These are phyloP conservation scores for Paramecium octaurelia DNA, from an alignment of 73 alveolate genomes.

Conservation along the genomic window DNA sequence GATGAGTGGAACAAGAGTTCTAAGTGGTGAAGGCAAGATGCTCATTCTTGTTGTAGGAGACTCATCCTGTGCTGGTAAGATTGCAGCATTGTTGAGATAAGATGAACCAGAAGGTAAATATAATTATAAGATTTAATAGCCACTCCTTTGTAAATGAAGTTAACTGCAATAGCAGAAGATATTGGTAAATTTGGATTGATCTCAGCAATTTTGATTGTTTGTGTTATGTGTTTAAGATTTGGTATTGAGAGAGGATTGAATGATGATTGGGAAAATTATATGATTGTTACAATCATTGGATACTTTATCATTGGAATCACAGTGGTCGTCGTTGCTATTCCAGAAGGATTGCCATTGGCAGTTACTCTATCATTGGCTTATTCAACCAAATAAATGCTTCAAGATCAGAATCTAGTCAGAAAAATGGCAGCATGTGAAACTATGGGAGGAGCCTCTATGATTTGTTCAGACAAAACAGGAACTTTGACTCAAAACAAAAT, in stretches of 20 bases:
- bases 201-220: constrained; percentile 83
- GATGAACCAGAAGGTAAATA: constrained; percentile 63
- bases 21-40: constrained; percentile 64
- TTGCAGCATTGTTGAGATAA: constrained; percentile 57
- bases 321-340: constrained; percentile 89
- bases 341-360: constrained; percentile 94
- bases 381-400: constrained; percentile 86
- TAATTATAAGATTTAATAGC: constrained; percentile 57
- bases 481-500: constrained; percentile 54
- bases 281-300: constrained; percentile 69
- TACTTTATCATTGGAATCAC: constrained; percentile 78
- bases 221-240: constrained; percentile 74
- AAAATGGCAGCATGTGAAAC: constrained; percentile 91
- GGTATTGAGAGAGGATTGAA: constrained; percentile 69
- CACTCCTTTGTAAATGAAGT: constrained; percentile 93
- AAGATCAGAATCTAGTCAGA: constrained; percentile 79
- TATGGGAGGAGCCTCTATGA: constrained; percentile 93
- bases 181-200: constrained; percentile 90
- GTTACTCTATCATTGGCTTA: constrained; percentile 84
- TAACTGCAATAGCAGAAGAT: constrained; percentile 90
- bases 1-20: constrained; percentile 76
- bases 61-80: constrained; percentile 56
- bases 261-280: constrained; percentile 65
- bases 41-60: constrained; percentile 60
- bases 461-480: constrained; percentile 95